These are phyloP conservation scores for Cyberlindnera subsufficiens DNA, from an alignment of 805 yeast species.

Conservation along the genomic window DNA sequence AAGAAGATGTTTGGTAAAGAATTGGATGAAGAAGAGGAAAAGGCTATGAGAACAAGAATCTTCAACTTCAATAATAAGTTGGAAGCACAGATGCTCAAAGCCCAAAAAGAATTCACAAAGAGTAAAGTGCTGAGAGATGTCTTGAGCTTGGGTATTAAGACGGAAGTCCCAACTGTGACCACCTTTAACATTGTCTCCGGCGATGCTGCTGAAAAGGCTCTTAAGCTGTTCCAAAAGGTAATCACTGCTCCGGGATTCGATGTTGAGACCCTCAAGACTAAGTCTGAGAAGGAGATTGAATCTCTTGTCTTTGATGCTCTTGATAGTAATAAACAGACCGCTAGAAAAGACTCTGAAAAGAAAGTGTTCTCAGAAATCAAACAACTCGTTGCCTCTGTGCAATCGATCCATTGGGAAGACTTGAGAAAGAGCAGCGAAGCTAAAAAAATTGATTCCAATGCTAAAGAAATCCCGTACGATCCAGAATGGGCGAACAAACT, in stretches of 20 bases:
- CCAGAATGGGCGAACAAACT: constrained; percentile 47
- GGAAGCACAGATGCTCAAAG: constrained; percentile 17
- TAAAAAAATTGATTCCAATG: constrained; percentile 18
- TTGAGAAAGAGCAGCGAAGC: constrained; percentile 27
- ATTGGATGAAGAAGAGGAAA: constrained; percentile 15
- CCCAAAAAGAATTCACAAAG: constrained; percentile 19
- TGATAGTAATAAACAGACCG: constrained; percentile 11
- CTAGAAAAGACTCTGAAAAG: constrained; percentile 24
- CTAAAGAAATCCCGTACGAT: constrained; percentile 34
- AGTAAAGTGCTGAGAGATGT: constrained; percentile 12
- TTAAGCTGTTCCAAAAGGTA: constrained; percentile 16
- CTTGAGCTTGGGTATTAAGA: constrained; percentile 12
- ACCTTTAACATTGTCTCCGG: constrained; percentile 9
- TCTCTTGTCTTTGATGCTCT: constrained; percentile 7
- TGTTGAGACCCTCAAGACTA: constrained; percentile 11
- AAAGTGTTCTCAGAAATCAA: constrained; percentile 24
- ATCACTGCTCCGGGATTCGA: constrained; percentile 11
- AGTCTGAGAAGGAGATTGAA: constrained; percentile 7
- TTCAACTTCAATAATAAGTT: constrained; percentile 11
- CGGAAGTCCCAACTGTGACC: constrained; percentile 10
- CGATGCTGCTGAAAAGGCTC: constrained; percentile 20
- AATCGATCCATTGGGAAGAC: constrained; percentile 20
- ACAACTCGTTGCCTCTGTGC: constrained; percentile 19
- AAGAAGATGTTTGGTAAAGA: constrained; percentile 29
- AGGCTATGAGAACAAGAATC: constrained; percentile 12